phyloP scores from a whole-genome alignment of 1,284 basidiomycete genomes.

The Kalmanozyma brasiliensis region DNA sequence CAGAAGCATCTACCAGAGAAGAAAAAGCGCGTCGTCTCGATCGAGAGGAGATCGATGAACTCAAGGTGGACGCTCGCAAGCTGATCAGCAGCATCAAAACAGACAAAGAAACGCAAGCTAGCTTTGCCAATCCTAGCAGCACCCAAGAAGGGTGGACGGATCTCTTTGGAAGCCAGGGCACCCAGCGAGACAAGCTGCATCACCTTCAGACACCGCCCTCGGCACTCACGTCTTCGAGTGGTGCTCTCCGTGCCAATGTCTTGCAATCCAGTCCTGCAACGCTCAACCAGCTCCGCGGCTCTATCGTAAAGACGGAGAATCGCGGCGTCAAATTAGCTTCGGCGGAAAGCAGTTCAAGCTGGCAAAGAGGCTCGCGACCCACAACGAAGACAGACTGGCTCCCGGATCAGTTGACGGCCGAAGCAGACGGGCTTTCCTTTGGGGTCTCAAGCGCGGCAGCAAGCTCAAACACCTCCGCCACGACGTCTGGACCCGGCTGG shows the following conservation, averaged over 20 bases:
- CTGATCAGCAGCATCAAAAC: slow-evolving; percentile 27
- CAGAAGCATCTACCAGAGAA: slow-evolving; percentile 26
- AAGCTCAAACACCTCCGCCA: background rate
- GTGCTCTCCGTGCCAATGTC: slow-evolving; percentile 16
- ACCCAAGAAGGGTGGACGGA: slow-evolving; percentile 18
- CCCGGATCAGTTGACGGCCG: slow-evolving; percentile 13
- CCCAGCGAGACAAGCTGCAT: slow-evolving; percentile 29
- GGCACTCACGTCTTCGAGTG: slow-evolving; percentile 19
- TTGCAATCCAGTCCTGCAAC: slow-evolving; percentile 22
- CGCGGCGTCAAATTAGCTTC: slow-evolving; percentile 25
- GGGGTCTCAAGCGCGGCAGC: background rate
- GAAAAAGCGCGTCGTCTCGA: slow-evolving; percentile 27
- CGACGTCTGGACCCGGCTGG: slow-evolving; percentile 40
- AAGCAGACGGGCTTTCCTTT: slow-evolving; percentile 8
- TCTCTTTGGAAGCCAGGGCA: slow-evolving; percentile 41
- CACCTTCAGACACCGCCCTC: slow-evolving; percentile 29
- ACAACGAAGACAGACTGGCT: slow-evolving; percentile 32
- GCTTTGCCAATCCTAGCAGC: slow-evolving; percentile 22
- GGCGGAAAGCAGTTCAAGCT: slow-evolving; percentile 15
- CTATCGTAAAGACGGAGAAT: slow-evolving; percentile 26
- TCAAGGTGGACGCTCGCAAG: slow-evolving; percentile 40
- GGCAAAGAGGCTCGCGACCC: slow-evolving; percentile 24
- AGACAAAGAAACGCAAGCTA: slow-evolving; percentile 19
- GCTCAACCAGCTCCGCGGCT: slow-evolving; percentile 14
- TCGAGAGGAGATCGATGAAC: slow-evolving; percentile 38